phyloP scores from a whole-genome alignment of 768 basidiomycete species.

The Crassisporium funariophilum region DNA sequence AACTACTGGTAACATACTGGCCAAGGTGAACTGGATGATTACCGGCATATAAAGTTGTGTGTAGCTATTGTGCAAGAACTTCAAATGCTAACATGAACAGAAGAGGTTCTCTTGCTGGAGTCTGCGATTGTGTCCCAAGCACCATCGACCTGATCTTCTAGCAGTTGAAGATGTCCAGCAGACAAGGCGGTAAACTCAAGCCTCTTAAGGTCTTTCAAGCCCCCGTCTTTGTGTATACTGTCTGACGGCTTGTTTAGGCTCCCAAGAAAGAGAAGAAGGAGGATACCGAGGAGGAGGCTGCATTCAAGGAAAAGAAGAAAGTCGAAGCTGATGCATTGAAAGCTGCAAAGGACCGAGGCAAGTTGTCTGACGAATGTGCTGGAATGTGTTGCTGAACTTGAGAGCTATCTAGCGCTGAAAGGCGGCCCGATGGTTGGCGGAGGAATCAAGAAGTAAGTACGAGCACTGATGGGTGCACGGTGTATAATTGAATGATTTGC shows the following conservation, averaged over 20 bases:
- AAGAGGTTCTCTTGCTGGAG: not conserved
- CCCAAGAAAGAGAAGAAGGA: slow-evolving; percentile 83
- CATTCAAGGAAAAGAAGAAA: slow-evolving; percentile 79
- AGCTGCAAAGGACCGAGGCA: slow-evolving; percentile 29
- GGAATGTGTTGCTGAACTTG: too few relatives aligned
- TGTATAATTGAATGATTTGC: slow-evolving; percentile 11
- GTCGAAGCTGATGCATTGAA: slow-evolving; percentile 73
- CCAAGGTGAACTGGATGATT: too few relatives aligned
- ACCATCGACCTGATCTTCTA: slow-evolving; percentile 12
- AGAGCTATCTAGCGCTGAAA: too few relatives aligned
- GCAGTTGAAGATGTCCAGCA: slow-evolving; percentile 50
- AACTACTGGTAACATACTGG: too few relatives aligned
- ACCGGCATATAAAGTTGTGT: too few relatives aligned
- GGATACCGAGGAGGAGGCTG: slow-evolving; percentile 67
- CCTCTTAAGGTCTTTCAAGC: slow-evolving; percentile 68
- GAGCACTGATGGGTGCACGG: slow-evolving; percentile 1
- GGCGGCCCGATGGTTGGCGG: slow-evolving; percentile 69
- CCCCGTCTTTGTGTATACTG: slow-evolving; percentile 3
- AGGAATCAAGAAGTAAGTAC: slow-evolving; percentile 88
- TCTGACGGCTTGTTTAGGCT: slow-evolving; percentile 46
- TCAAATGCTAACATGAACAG: slow-evolving; percentile 8
- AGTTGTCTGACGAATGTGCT: not conserved
- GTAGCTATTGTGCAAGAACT: slow-evolving; percentile 5
- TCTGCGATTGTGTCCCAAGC: too few relatives aligned
- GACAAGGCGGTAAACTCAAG: slow-evolving; percentile 87